Evolutionary conservation across 2,329 filamentous ascomycete genomes (phyloP).

Genomic region (Diaporthe sp.): DNA sequence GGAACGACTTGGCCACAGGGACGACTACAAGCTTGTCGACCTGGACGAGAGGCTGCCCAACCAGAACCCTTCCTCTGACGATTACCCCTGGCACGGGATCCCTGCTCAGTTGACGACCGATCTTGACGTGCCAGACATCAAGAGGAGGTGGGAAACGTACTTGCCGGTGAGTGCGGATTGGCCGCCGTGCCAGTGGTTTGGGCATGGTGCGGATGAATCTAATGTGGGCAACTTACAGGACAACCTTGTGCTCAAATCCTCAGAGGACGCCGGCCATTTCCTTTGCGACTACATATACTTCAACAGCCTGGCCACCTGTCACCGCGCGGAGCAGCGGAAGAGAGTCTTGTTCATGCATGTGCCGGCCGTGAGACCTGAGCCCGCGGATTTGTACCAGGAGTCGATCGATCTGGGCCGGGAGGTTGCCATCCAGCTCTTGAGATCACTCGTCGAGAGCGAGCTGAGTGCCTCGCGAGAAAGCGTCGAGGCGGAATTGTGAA

Average conservation of each 20-base stretch:
- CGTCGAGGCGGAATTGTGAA: not conserved
- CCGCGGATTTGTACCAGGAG: constrained; percentile 63
- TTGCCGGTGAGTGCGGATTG: constrained; percentile 55
- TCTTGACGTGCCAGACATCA: constrained; percentile 67
- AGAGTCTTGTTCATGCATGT: constrained; percentile 79
- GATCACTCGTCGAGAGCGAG: constrained; percentile 66
- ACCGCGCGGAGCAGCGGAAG: constrained; percentile 55
- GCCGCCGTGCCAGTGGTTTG: not conserved
- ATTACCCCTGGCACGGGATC: constrained; percentile 65
- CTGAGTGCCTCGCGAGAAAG: constrained; percentile 37
- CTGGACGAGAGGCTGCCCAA: constrained; percentile 72
- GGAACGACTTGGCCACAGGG: constrained; percentile 76
- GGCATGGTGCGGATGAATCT: not conserved
- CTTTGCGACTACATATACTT: constrained; percentile 85
- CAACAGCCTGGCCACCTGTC: constrained; percentile 70
- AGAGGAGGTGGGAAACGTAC: constrained; percentile 63
- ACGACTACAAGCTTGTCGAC: constrained; percentile 77
- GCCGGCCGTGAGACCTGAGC: constrained; percentile 80
- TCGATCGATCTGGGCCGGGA: constrained; percentile 61
- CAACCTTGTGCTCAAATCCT: constrained; percentile 64
- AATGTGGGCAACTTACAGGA: constrained; percentile 43
- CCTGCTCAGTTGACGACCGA: constrained; percentile 67
- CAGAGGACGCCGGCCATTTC: constrained; percentile 77
- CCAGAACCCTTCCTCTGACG: constrained; percentile 47
- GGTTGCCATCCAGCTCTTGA: constrained; percentile 64